Conservation (phyloP, 2,329 filamentous ascomycete species). For the Fusarium bulbicola region DNA sequence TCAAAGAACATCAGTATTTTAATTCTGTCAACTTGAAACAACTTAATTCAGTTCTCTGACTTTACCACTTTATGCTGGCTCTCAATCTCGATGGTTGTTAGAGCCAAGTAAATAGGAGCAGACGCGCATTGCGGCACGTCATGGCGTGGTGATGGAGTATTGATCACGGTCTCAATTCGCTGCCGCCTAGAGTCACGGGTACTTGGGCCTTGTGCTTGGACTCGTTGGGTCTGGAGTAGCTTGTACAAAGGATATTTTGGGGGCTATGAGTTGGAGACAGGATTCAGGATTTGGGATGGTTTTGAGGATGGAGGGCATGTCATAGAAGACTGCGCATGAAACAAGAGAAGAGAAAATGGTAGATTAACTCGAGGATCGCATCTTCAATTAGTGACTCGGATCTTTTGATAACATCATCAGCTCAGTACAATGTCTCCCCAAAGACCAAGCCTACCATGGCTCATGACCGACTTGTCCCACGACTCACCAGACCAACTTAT, state of each 20-base stretch:
- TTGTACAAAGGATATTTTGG: not conserved
- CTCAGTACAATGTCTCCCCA: conserved; percentile 4
- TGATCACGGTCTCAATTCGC: conserved; percentile 3
- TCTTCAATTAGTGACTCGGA: not conserved
- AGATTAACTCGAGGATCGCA: not conserved
- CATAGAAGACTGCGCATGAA: not conserved
- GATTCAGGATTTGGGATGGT: conserved; percentile 6
- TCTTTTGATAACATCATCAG: not conserved
- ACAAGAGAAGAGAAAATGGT: not conserved
- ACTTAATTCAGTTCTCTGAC: not conserved
- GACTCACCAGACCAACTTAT: conserved; percentile 45
- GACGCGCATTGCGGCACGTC: conserved; percentile 8
- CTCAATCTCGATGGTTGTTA: not conserved
- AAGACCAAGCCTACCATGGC: conserved; percentile 33
- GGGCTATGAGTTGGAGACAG: conserved; percentile 8
- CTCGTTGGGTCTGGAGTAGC: conserved; percentile 1
- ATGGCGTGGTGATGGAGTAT: not conserved
- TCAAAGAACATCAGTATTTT: not conserved
- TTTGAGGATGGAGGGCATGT: conserved; percentile 1
- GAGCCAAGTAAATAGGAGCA: not conserved
- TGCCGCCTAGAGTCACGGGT: not conserved
- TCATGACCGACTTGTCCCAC: conserved; percentile 34
- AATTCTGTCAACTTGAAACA: not conserved
- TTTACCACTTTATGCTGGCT: no score
- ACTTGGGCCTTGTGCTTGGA: not conserved